Conservation (phyloP, 768 basidiomycete species). For the Boletus sensibilis region DNA sequence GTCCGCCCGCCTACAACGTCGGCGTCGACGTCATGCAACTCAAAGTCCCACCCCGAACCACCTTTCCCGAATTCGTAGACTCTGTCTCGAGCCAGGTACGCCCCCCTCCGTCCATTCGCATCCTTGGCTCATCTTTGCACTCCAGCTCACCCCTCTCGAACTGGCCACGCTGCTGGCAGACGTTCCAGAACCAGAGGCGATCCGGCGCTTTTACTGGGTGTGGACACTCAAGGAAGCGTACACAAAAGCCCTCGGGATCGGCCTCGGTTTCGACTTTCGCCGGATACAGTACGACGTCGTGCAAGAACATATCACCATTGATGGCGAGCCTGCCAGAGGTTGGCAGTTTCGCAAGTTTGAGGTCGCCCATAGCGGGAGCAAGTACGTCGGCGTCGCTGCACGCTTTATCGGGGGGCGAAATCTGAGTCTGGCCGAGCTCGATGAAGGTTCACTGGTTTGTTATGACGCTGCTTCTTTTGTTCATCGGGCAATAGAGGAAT, state of each 20-base stretch:
- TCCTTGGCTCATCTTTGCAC: conserved; percentile 9
- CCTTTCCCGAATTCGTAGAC: conserved; percentile 59
- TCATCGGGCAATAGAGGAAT: conserved; percentile 43
- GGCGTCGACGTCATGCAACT: conserved; percentile 86
- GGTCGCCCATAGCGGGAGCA: conserved; percentile 45
- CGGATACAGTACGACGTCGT: conserved; percentile 69
- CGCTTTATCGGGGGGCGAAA: conserved; percentile 49
- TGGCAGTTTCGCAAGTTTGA: conserved; percentile 71
- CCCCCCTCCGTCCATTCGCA: neutral
- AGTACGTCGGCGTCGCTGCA: conserved; percentile 69
- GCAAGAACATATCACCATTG: conserved; percentile 53
- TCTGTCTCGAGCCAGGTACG: conserved; percentile 64
- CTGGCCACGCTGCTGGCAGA: conserved; percentile 34
- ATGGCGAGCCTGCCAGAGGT: conserved; percentile 52
- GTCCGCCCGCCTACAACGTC: conserved; percentile 54
- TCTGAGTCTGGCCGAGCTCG: conserved; percentile 33
- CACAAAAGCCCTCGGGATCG: conserved; percentile 82
- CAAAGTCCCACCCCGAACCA: conserved; percentile 55
- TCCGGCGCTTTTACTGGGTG: conserved; percentile 72
- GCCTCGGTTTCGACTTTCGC: conserved; percentile 78
- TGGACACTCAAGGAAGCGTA: conserved; percentile 94
- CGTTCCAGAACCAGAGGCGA: conserved; percentile 46
- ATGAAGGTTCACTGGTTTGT: conserved; percentile 42
- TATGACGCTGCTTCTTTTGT: conserved; percentile 51
- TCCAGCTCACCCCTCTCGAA: conserved; percentile 44